phyloP scores from a whole-genome alignment of 306 rosid species.

The Hylodesmum podocarpum region DNA sequence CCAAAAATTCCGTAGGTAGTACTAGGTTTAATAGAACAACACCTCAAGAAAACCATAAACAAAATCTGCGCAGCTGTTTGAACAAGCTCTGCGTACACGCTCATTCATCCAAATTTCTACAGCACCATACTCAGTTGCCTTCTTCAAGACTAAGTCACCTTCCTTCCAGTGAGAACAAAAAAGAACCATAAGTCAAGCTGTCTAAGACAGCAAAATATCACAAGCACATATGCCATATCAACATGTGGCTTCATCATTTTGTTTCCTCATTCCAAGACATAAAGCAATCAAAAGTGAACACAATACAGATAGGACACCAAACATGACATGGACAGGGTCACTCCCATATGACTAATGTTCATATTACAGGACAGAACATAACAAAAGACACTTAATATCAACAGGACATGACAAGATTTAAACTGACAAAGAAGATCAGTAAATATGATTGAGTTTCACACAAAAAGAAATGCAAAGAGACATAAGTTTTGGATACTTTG shows the following conservation, averaged over 20 bases:
- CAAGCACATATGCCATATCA: conserved; percentile 6
- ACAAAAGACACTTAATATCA: not conserved
- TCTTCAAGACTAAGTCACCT: conserved; percentile 91
- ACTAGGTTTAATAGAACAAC: conserved; percentile 49
- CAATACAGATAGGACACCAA: not conserved
- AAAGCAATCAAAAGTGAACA: not conserved
- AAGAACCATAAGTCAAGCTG: conserved; percentile 24
- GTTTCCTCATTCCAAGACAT: not conserved
- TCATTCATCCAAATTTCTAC: conserved; percentile 99
- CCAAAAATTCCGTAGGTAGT: conserved; percentile 25
- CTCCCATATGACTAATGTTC: not conserved
- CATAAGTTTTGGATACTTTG: not conserved
- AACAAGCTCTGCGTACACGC: conserved; percentile 95
- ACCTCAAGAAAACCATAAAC: conserved; percentile 93
- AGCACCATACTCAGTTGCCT: conserved; percentile 93
- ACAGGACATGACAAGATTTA: not conserved
- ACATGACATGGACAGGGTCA: not conserved
- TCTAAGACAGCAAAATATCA: conserved; percentile 3
- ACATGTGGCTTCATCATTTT: not conserved
- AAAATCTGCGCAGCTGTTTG: conserved; percentile 89
- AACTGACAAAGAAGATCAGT: not conserved
- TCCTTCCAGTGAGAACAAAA: conserved; percentile 62
- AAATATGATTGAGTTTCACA: not conserved
- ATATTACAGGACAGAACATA: not conserved
- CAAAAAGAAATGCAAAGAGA: not conserved